Base-by-base conservation (phyloP, 805 yeast species). In the Naumovozyma baii region DNA sequence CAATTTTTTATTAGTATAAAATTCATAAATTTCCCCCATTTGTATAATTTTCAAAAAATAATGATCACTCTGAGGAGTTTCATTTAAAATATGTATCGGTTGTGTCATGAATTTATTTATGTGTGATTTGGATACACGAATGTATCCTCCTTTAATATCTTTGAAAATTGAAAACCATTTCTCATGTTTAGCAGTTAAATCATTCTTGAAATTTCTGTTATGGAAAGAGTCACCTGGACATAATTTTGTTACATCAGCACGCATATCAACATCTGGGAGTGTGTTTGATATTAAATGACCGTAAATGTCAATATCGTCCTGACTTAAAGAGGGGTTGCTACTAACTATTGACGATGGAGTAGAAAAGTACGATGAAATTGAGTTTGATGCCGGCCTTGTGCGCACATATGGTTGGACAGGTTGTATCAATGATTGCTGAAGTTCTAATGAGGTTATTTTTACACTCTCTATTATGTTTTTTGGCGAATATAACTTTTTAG, bases 1-100 rank as follows among this genome's bases (percentile, higher is more conserved):
- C 13, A 29, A 61, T 45, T 55, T 57, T 26, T 45, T 47, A 19
- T 50, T 52, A 7, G 46, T 39, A 1, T 51, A 42, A n/a, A 61
- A 48, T 45, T 71, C 76, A 41, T 70, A 68, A 16, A 59, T 41
- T 37, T 51, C 55, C 3, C 62, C 62, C 59, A 58, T 56, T 35
- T 54, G 61, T n/a, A 59, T 44, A 22, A 59, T 56, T 28, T 59
- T 59, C 13, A 54, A 36, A 36, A 46, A 48, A 16, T 47, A 36
- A 31, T 36, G 39, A 5, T 48, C 49, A 3, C 43, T 37, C 19
- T 36, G 38, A 18, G 31, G 33, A 30, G 37, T 19, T 36, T 45
- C 45, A 40, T 50, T 45, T 12, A 46, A 14, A 5, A 50, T 39
- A 29, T 59, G 63, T 19, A 57, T 54, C 22, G 48, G 50, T 0